phyloP scores from a whole-genome alignment of 257 asterid species.

The Fraxinus anomala region DNA sequence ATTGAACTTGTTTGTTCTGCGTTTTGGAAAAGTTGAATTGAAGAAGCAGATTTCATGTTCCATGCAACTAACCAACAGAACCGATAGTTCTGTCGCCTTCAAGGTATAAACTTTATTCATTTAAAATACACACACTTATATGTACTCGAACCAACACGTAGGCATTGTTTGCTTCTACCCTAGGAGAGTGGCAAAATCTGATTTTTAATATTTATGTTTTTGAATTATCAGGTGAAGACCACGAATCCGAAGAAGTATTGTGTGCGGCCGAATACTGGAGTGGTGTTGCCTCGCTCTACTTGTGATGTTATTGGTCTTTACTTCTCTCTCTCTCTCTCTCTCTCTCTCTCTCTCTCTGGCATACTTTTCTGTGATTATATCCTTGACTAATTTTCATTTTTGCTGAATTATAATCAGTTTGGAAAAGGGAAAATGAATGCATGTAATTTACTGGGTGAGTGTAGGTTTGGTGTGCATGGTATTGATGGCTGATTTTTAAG shows the following conservation, averaged over 20 bases:
- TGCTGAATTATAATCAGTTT: background rate
- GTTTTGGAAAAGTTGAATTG: constrained; percentile 58
- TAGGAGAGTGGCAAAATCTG: background rate
- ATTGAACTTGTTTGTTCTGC: constrained; percentile 2
- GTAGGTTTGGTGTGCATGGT: background rate
- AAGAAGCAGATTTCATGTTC: constrained; percentile 79
- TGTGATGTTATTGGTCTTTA: constrained; percentile 72
- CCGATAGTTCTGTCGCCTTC: constrained; percentile 68
- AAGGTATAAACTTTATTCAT: constrained; percentile 45
- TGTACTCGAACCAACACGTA: background rate
- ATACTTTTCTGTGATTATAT: background rate
- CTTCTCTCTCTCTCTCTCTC: constrained; percentile 4
- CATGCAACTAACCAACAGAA: constrained; percentile 63
- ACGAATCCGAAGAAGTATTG: constrained; percentile 99
- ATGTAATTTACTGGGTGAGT: constrained; percentile 1
- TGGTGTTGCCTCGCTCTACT: constrained; percentile 76
- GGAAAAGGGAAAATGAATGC: background rate
- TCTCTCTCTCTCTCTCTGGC: background rate
- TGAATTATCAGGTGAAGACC: constrained; percentile 77
- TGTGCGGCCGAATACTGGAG: constrained; percentile 96
- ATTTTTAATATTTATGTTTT: constrained; percentile 10
- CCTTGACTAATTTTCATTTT: constrained; percentile 3
- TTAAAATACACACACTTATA: background rate
- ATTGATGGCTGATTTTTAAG: constrained; percentile 25
- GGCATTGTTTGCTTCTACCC: background rate